Base-by-base conservation (phyloP, 495 filamentous ascomycete species). In the Hyaloscypha hepaticicola region DNA sequence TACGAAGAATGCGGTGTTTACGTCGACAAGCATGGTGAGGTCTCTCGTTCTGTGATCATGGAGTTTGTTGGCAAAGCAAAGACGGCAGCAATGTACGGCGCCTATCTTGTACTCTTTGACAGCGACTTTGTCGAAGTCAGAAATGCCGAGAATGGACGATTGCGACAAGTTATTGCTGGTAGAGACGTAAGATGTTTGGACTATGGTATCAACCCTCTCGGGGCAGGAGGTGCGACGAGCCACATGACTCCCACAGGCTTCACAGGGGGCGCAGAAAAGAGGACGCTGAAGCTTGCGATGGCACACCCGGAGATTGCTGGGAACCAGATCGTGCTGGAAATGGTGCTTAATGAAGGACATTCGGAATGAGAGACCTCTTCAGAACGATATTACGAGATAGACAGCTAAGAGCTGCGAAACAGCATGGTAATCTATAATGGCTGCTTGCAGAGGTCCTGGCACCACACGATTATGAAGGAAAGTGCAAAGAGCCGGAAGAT, bases 1-100 rank as follows among this genome's bases (percentile, higher is more conserved):
- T 99, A 97, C 74, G 90, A 92, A 68, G 92, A 97, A 73, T 97
- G 94, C 66, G 95, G 92, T 24, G 92, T 98, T 1, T 99, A 98
- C 67, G 92, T 97, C 74, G 96, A 98, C 77, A 96, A 98, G 75
- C 93, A 97, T 74, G 96, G 95, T 65, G 95, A 98, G 62, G 90
- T 99, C 21, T 91, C 87, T 38, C 87, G 95, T 52, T 88, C 86
- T 38, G 91, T 98, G 61, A 90, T 99, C 63, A 96, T 98, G 91
- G 92, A 97, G 70, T 98, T 97, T 76, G 93, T 96, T 4, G 96
- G 96, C 61, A 91, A 88, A 69, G 95, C 94, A 9, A 81, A 79
- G 58, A 79, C 78, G 3, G 83, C 83, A 2, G 93, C 90, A 62
- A 85, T 98, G 73, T 91, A 93, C 64, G 91, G 89, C 19, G 83